Evolutionary conservation across 1,284 basidiomycete genomes (phyloP), one percentile per base, ranked within the genome.

Genomic region (Grifola frondosa): DNA sequence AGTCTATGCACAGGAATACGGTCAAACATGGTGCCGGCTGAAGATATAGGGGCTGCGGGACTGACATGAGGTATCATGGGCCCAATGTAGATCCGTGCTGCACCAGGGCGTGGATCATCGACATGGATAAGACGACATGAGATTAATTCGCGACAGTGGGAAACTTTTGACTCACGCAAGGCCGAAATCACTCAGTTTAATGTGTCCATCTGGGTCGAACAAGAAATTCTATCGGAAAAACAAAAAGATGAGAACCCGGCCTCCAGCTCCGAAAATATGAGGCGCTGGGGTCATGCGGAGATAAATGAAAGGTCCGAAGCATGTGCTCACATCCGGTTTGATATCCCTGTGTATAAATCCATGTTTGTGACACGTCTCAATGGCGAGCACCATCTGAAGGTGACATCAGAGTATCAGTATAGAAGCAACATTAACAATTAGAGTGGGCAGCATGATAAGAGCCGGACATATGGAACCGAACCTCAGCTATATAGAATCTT

Each of bases 311-410:
- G 41, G 42, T 37, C 32, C 42, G 33, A 30, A 31, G 42, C 40
- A 37, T 26, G 42, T 48, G 69, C 84, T 64, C 64, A 89, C 85
- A 68, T 92, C 89, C 50, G 92, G 92, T 69, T 96, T 96, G 70
- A 97, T 96, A 71, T 98, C 95, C 42, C 95, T 83, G 70, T 97
- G 95, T 57, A 97, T 97, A 71, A 96, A 98, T 3, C 95, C 95
- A 54, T 92, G 84, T 60, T 84, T 84, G 69, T 98, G 96, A 60
- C 92, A 95, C 54, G 89, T 87, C 65, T 96, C 88, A 51, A 98
- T 88, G 12, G 92, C 91, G n/a, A 98, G 80, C 45, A 98, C 77
- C 95, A 98, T 98, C 86, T 91, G 56, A 51, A 42, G 29, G 34
- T 23, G 26, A 38, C 28, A 40, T 25, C 33, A 29, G n/a, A 30